Evolutionary conservation across 208 protist species (phyloP), one percentile per base, ranked within the genome.

Genomic region (Wallacemonas collosoma): DNA sequence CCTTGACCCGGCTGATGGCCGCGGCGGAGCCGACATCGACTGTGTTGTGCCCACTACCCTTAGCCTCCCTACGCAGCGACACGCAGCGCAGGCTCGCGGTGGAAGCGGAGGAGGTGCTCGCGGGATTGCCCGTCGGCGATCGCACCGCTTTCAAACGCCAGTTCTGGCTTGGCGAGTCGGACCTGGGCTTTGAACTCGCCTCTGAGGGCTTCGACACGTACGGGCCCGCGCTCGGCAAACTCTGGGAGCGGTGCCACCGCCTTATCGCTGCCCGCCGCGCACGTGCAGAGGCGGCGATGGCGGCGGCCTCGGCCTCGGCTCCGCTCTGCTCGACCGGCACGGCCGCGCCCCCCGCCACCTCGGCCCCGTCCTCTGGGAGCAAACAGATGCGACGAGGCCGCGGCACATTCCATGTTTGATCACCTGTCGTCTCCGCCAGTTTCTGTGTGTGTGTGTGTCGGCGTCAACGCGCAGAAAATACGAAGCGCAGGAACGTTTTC

Each of bases 91-190:
- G 39, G 36, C 60, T 45, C 40, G 60, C 43, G 4, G 40, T 26
- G 2, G 51, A 62, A 39, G 54, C 2, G 3, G 54, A 60, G 50
- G 5, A 40, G 3, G 4, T 14, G 36, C 40, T 71, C 7, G 67
- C 14, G 3, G 12, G 53, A 35, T 54, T 71, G n/a, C 17, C 44
- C 6, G 14, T 47, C 1, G 0, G 35, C 5, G 51, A 9, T 39
- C 45, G 65, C 2, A 17, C 75, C 7, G 47, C n/a, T 0, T 66
- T 44, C 35, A 86, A 89, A 58, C 67, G 68, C 56, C 70, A 60
- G 1, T 90, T 93, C 58, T 95, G 90, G 87, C 63, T 91, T 2
- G 90, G 87, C 1, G 87, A 91, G 64, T 83, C 81, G 2, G 86
- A 89, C 2, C 85, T 85, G 14, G 83, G 87, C 6, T 85, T 89